Conservation (phyloP, 805 yeast genomes). For the Tetrapisispora namnaoensis region DNA sequence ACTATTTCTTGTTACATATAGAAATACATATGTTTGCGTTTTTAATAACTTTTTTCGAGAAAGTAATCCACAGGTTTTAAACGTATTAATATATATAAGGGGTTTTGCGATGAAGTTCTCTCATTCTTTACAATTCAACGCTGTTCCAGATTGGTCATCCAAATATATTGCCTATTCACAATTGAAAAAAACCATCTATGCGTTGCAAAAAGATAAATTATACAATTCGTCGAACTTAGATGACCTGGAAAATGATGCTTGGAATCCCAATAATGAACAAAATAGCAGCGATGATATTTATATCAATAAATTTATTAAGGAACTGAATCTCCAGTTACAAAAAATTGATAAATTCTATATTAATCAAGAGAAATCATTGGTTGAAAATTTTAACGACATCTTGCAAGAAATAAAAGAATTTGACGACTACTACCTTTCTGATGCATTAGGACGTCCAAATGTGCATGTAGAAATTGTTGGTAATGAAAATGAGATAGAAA, state of each 20-base stretch:
- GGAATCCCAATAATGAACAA: slow-evolving; percentile 4
- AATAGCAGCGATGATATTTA: slow-evolving; percentile 29
- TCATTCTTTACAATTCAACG: slow-evolving; percentile 89
- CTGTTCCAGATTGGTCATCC: slow-evolving; percentile 97
- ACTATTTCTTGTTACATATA: too few species aligned
- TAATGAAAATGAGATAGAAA: background rate
- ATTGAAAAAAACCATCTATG: slow-evolving; percentile 73
- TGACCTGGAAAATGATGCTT: background rate
- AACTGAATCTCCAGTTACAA: slow-evolving; percentile 64
- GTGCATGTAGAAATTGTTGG: background rate
- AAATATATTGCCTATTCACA: slow-evolving; percentile 85
- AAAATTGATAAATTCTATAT: slow-evolving; percentile 71
- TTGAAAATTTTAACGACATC: slow-evolving; percentile 40
- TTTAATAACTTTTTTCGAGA: too few species aligned
- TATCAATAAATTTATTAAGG: slow-evolving; percentile 49
- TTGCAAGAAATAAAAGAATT: slow-evolving; percentile 55
- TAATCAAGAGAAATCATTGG: slow-evolving; percentile 43
- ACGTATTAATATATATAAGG: background rate
- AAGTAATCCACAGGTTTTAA: too few species aligned
- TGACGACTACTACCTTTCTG: slow-evolving; percentile 27
- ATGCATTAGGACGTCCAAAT: background rate
- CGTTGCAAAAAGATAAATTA: slow-evolving; percentile 58
- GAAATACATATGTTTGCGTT: too few species aligned
- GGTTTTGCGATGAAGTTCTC: slow-evolving; percentile 69
- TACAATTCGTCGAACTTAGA: slow-evolving; percentile 9